Conservation (phyloP, 495 filamentous ascomycete genomes). For the Daldinia vernicosa region DNA sequence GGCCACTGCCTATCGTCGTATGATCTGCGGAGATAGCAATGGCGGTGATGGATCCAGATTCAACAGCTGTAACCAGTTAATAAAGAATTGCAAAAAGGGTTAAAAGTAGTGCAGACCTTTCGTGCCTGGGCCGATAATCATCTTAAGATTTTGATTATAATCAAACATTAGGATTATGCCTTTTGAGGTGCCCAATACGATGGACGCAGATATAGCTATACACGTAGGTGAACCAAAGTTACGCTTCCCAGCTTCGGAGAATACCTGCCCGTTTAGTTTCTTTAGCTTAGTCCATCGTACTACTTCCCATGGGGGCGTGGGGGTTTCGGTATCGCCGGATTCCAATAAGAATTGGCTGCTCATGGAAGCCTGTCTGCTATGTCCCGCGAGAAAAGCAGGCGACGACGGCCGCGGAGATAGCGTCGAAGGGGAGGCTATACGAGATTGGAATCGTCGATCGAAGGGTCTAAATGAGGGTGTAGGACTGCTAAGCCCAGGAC, state of each 20-base stretch:
- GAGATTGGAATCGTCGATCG: slow-evolving; percentile 91
- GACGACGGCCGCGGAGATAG: slow-evolving; percentile 75
- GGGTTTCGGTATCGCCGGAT: slow-evolving; percentile 68
- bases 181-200: slow-evolving; percentile 92
- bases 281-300: slow-evolving; percentile 94
- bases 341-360: slow-evolving; percentile 65
- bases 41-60: slow-evolving; percentile 87
- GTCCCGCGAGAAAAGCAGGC: slow-evolving; percentile 76
- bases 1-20: slow-evolving; percentile 87
- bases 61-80: slow-evolving; percentile 70
- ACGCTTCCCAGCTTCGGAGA: slow-evolving; percentile 93
- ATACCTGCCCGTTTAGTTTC: slow-evolving; percentile 86
- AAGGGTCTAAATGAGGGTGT: slow-evolving; percentile 91
- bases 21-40: slow-evolving; percentile 94
- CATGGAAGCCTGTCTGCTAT: slow-evolving; percentile 81
- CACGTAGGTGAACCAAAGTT: slow-evolving; percentile 94
- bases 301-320: slow-evolving; percentile 90
- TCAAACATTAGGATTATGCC: slow-evolving; percentile 95
- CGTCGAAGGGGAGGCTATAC: slow-evolving; percentile 66
- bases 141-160: slow-evolving; percentile 92
- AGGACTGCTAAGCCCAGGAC: slow-evolving; percentile 62
- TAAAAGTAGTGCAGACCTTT: slow-evolving; percentile 68
- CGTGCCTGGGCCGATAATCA: slow-evolving; percentile 92
- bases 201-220: slow-evolving; percentile 85
- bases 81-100: background rate